A percentile compares a stretch with the other conserved stretches of the same genome.
Conservation (phyloP, 2,329 filamentous ascomycete species). For the Aspergillus jensenii region DNA sequence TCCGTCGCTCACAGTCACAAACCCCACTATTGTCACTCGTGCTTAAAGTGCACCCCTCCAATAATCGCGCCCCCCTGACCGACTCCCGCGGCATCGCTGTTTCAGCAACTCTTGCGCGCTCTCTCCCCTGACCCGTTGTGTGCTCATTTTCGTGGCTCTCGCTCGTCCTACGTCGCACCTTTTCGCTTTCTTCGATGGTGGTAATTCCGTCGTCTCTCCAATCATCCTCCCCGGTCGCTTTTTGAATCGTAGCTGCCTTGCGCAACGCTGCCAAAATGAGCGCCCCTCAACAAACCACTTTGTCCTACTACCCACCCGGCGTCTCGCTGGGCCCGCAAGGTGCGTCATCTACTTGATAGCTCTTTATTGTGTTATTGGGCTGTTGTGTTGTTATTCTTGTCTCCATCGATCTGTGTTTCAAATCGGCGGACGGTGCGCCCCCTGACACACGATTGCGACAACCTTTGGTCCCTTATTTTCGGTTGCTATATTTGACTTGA, state of each 20-base stretch:
- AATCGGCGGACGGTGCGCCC: slow-evolving; percentile 14
- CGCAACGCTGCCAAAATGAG: slow-evolving; percentile 28
- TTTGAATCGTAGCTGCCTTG: slow-evolving; percentile 18
- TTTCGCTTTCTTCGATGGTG: slow-evolving; percentile 16
- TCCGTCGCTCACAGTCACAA: background rate
- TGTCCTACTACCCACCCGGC: slow-evolving; percentile 32
- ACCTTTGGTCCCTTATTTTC: slow-evolving; percentile 1
- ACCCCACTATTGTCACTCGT: slow-evolving; percentile 9
- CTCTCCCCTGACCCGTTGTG: slow-evolving; percentile 7
- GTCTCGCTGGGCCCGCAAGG: slow-evolving; percentile 33
- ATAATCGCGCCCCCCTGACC: slow-evolving; percentile 15
- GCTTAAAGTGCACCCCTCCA: slow-evolving; percentile 15
- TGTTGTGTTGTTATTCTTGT: slow-evolving; percentile 10
- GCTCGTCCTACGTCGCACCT: background rate
- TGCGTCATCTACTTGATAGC: slow-evolving; percentile 27
- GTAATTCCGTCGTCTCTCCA: slow-evolving; percentile 7
- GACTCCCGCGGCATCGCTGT: slow-evolving; percentile 23
- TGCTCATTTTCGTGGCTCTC: slow-evolving; percentile 1
- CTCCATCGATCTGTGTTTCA: slow-evolving; percentile 21
- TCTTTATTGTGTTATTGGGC: slow-evolving; percentile 7
- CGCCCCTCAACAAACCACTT: slow-evolving; percentile 29
- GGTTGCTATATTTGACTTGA: slow-evolving; percentile 13
- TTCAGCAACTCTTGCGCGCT: slow-evolving; percentile 19
- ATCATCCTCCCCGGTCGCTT: slow-evolving; percentile 12
- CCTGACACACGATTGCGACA: slow-evolving; percentile 14